A percentile compares a stretch with the other conserved stretches of the same genome.
phyloP scores from a whole-genome alignment of 208 protist species.

The Acanthamoeba sp. region DNA sequence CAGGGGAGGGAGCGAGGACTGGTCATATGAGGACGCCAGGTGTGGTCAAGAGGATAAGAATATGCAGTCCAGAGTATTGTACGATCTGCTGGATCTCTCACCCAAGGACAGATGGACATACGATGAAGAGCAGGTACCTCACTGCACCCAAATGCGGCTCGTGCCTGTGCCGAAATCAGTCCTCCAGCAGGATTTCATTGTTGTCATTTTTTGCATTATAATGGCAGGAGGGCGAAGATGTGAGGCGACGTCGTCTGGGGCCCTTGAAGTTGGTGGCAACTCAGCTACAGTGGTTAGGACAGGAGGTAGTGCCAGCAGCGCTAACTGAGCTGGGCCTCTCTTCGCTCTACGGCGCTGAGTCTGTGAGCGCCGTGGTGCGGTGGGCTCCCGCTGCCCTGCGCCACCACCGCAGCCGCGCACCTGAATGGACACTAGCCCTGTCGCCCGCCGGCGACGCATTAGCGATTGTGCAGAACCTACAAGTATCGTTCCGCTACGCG shows the following conservation, averaged over 20 bases:
- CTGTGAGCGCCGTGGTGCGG: conserved; percentile 15
- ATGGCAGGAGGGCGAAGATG: neutral
- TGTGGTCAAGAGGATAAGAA: too few relatives aligned
- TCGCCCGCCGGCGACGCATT: conserved; percentile 24
- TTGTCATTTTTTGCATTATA: neutral
- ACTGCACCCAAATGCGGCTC: neutral
- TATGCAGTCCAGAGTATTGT: conserved; percentile 44
- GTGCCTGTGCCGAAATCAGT: neutral
- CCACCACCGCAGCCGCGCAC: neutral
- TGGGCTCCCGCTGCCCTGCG: conserved; percentile 21
- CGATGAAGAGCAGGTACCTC: conserved; percentile 31
- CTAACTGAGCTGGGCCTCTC: neutral
- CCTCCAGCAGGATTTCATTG: neutral
- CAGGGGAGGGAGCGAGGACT: too few relatives aligned
- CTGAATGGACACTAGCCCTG: conserved; percentile 17
- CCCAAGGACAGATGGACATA: conserved; percentile 69
- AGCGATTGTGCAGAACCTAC: conserved; percentile 47
- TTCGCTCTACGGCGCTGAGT: conserved; percentile 5
- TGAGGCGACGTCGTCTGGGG: neutral
- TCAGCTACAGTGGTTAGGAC: neutral
- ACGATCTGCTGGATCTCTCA: conserved; percentile 65
- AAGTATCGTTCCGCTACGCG: conserved; percentile 69
- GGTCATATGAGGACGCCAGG: too few relatives aligned
- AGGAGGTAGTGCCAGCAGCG: neutral
- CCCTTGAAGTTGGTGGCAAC: neutral